phyloP scores from a whole-genome alignment of 2,329 filamentous ascomycete species.

The Paecilomyces sp. region DNA sequence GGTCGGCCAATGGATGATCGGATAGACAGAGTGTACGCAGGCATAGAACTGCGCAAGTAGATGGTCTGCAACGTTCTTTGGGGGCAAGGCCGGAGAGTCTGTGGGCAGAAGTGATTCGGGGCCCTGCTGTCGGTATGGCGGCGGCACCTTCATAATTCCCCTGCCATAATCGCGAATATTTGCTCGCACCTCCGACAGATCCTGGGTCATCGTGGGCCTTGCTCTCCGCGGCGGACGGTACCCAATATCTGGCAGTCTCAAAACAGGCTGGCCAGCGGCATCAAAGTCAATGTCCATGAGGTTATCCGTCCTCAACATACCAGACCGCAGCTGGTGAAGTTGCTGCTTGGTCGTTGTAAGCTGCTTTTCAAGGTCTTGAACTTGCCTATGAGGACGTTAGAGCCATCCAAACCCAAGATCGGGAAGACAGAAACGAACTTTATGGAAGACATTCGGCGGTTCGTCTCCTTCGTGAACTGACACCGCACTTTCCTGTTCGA shows the following conservation, averaged over 20 bases:
- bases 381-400: constrained; percentile 48
- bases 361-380: constrained; percentile 93
- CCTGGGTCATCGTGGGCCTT: constrained; percentile 55
- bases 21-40: constrained; percentile 71
- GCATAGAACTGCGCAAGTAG: constrained; percentile 69
- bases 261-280: constrained; percentile 34
- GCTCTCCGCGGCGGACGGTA: constrained; percentile 59
- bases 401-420: constrained; percentile 1
- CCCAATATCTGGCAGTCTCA: constrained; percentile 59
- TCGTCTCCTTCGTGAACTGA: constrained; percentile 98
- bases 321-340: constrained; percentile 64
- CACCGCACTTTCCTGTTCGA: constrained; percentile 95
- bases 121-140: constrained; percentile 54
- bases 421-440: constrained; percentile 50
- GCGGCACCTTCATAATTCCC: constrained; percentile 73
- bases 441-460: constrained; percentile 96
- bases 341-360: constrained; percentile 73
- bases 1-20: constrained; percentile 80
- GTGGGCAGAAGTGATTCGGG: constrained; percentile 45
- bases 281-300: constrained; percentile 37
- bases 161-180: constrained; percentile 68
- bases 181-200: constrained; percentile 63
- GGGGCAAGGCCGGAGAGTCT: constrained; percentile 59
- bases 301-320: constrained; percentile 47
- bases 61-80: constrained; percentile 61